Percentiles rank a stretch among this genome's conserved stretches.
phyloP scores from a whole-genome alignment of 257 asterid genomes.

The Echium plantagineum region DNA sequence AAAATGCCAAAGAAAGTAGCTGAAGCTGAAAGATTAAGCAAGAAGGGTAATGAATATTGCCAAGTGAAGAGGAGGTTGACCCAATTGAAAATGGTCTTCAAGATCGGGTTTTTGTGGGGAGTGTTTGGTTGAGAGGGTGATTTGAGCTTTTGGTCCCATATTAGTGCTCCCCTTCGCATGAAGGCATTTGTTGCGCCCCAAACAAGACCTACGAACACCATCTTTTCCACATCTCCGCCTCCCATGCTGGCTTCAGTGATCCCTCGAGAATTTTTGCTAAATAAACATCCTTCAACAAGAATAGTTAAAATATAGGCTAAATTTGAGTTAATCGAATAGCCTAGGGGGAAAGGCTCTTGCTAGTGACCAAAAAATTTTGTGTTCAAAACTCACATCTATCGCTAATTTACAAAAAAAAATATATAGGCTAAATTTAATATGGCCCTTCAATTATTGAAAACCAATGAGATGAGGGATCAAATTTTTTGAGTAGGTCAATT shows the following conservation, averaged over 20 bases:
- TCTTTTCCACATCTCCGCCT: conserved; percentile 56
- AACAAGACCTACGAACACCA: conserved; percentile 80
- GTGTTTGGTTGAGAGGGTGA: conserved; percentile 46
- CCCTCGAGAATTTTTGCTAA: no score
- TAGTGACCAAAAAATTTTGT: no score
- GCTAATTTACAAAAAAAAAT: no score
- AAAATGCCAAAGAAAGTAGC: conserved; percentile 79
- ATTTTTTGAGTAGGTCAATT: no score
- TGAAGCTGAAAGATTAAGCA: conserved; percentile 62
- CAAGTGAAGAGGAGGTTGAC: conserved; percentile 61
- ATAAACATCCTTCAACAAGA: no score
- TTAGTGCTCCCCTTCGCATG: conserved; percentile 72
- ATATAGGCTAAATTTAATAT: no score
- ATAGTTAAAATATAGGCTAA: no score
- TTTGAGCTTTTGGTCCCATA: conserved; percentile 67
- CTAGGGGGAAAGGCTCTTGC: no score
- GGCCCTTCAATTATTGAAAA: no score
- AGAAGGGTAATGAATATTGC: conserved; percentile 81
- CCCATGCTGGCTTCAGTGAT: conserved; percentile 30
- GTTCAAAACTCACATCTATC: no score
- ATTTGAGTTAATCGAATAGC: no score
- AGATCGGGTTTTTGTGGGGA: conserved; percentile 16
- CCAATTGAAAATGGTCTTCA: conserved; percentile 46
- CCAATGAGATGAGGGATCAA: no score
- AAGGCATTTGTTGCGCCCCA: conserved; percentile 95